phyloP scores from a whole-genome alignment of 2,329 filamentous ascomycete genomes.

The Lachnellula cervina region DNA sequence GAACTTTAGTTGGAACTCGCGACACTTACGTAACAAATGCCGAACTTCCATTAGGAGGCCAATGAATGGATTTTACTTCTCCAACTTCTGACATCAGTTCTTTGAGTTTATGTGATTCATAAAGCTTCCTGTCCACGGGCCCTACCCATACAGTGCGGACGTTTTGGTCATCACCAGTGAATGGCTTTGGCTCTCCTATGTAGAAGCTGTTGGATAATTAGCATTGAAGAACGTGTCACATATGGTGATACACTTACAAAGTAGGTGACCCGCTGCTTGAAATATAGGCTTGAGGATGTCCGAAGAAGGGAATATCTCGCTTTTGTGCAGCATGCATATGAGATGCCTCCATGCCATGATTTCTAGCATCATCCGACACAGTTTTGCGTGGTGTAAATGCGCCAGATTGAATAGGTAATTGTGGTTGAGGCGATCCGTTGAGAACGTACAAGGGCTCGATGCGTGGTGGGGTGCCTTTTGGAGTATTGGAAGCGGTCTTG shows the following conservation, averaged over 20 bases:
- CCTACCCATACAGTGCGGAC: constrained; percentile 15
- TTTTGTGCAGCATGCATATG: neutral
- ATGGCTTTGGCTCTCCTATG: neutral
- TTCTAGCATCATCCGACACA: neutral
- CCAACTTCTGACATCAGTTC: constrained; percentile 19
- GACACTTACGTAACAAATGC: constrained; percentile 23
- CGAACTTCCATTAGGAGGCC: neutral
- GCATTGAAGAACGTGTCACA: neutral
- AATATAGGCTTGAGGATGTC: neutral
- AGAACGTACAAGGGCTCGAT: neutral
- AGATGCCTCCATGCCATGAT: neutral
- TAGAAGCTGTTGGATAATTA: neutral
- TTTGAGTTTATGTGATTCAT: constrained; percentile 14
- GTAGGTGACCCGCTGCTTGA: neutral
- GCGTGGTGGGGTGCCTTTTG: constrained; percentile 3
- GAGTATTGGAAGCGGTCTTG: constrained; percentile 3
- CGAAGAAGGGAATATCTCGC: neutral
- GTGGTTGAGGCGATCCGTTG: neutral
- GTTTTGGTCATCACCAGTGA: neutral
- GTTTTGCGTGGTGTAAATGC: neutral
- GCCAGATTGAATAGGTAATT: neutral
- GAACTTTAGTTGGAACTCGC: neutral
- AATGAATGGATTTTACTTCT: constrained; percentile 20
- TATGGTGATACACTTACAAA: neutral
- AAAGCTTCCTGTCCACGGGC: constrained; percentile 8